These are phyloP conservation scores for Penicillium sp. DNA, from an alignment of 2,329 filamentous ascomycete species.

Conservation along the genomic window DNA sequence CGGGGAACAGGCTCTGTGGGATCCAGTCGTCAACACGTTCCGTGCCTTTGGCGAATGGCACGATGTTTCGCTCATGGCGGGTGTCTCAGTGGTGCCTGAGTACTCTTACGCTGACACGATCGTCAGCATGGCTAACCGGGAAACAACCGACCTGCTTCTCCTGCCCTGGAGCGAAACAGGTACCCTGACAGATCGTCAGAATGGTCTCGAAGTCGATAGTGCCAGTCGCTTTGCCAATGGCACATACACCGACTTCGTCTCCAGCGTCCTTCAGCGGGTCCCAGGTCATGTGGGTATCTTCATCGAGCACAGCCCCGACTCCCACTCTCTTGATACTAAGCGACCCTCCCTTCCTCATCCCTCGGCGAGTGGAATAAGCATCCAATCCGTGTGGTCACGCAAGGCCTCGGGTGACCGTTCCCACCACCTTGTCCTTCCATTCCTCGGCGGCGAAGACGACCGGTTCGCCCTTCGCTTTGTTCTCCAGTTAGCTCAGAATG, in stretches of 20 bases:
- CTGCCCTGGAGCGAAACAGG: conserved; percentile 90
- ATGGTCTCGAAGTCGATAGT: conserved; percentile 55
- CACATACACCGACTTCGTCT: conserved; percentile 75
- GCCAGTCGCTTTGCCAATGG: conserved; percentile 61
- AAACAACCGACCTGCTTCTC: conserved; percentile 73
- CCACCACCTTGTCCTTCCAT: conserved; percentile 86
- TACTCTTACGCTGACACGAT: conserved; percentile 79
- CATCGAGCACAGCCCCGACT: conserved; percentile 71
- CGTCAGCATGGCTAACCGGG: conserved; percentile 69
- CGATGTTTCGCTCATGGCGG: conserved; percentile 80
- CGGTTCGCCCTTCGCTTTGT: conserved; percentile 77
- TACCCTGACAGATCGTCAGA: conserved; percentile 69
- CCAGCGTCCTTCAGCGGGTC: conserved; percentile 65
- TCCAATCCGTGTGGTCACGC: conserved; percentile 62
- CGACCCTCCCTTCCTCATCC: conserved; percentile 37
- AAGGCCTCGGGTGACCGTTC: conserved; percentile 65
- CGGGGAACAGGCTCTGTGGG: conserved; percentile 71
- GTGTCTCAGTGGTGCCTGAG: conserved; percentile 78
- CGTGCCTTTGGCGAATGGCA: conserved; percentile 83
- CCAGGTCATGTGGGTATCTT: conserved; percentile 75
- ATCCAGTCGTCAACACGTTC: conserved; percentile 91
- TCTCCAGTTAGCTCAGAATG: conserved; percentile 80
- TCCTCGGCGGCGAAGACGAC: conserved; percentile 83
- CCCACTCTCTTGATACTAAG: conserved; percentile 26
- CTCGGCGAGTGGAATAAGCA: conserved; percentile 61